Evolutionary conservation across 164 flowering plant species (phyloP).

Genomic region (Akebia trifoliata): DNA sequence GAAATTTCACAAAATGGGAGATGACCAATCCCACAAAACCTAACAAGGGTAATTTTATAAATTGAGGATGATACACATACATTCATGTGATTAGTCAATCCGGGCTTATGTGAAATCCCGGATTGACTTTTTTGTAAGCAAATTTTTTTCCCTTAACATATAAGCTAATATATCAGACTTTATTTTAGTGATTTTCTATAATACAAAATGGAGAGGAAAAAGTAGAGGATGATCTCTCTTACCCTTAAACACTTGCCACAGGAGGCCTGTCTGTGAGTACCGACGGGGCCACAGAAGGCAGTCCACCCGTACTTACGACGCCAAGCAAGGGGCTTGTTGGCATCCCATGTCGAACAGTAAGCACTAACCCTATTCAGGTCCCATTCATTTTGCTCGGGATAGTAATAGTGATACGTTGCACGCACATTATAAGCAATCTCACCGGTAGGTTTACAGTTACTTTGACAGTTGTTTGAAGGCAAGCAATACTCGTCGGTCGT

Average conservation of each 20-base stretch:
- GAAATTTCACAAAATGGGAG: no score
- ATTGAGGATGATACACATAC: no score
- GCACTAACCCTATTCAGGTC: constrained; percentile 34
- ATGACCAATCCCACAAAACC: no score
- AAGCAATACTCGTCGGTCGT: constrained; percentile 25
- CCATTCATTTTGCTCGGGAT: constrained; percentile 38
- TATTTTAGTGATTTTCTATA: no score
- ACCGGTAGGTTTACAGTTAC: constrained; percentile 25
- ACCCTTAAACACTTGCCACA: constrained; percentile 46
- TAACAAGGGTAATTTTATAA: no score
- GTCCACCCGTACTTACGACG: constrained; percentile 42
- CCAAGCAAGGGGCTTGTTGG: constrained; percentile 38
- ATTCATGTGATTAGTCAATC: no score
- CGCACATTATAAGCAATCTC: constrained; percentile 28
- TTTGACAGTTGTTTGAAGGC: constrained; percentile 34
- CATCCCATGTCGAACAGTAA: constrained; percentile 51
- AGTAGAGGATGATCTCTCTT: background rate
- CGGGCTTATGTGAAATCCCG: no score
- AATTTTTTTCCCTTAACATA: no score
- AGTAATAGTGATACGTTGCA: constrained; percentile 43
- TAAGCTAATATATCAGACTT: no score
- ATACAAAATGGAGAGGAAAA: no score
- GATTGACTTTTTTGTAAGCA: no score
- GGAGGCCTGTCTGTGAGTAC: constrained; percentile 32
- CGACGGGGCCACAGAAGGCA: constrained; percentile 43